Conservation (phyloP, 805 yeast genomes). For the Debaryomyces tyrocola region DNA sequence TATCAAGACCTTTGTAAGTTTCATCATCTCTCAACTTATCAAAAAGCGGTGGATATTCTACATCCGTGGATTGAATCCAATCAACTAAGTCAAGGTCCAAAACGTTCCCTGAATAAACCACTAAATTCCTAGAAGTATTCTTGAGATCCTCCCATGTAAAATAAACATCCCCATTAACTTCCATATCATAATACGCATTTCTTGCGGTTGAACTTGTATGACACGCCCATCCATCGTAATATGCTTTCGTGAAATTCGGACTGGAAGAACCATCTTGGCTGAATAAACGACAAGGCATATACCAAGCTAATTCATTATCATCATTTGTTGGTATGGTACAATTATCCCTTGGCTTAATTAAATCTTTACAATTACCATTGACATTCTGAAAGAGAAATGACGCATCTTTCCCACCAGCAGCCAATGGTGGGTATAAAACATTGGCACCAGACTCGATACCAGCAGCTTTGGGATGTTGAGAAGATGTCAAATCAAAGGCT, state of each 20-base stretch:
- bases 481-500: conserved; percentile 67
- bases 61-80: conserved; percentile 71
- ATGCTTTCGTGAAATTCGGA: conserved; percentile 61
- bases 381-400: conserved; percentile 87
- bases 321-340: conserved; percentile 63
- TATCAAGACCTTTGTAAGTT: conserved; percentile 71
- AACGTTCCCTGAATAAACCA: conserved; percentile 88
- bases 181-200: conserved; percentile 58
- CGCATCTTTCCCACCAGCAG: conserved; percentile 88
- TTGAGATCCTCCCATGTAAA: conserved; percentile 88
- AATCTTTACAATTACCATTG: conserved; percentile 81
- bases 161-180: conserved; percentile 70
- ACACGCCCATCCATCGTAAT: conserved; percentile 87
- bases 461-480: conserved; percentile 79
- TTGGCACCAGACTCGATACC: conserved; percentile 74
- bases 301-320: conserved; percentile 79
- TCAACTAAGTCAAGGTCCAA: conserved; percentile 74
- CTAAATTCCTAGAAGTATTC: conserved; percentile 68
- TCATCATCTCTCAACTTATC: conserved; percentile 57
- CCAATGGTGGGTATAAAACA: conserved; percentile 77
- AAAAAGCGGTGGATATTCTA: conserved; percentile 72
- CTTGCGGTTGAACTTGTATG: conserved; percentile 78
- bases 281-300: conserved; percentile 85
- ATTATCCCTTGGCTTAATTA: conserved; percentile 68
- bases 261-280: conserved; percentile 68